A percentile compares a stretch with the other conserved stretches of the same genome.
Evolutionary conservation across 176 grass and related monocot species (phyloP).

Genomic region (Dendrocalamus sinicus): DNA sequence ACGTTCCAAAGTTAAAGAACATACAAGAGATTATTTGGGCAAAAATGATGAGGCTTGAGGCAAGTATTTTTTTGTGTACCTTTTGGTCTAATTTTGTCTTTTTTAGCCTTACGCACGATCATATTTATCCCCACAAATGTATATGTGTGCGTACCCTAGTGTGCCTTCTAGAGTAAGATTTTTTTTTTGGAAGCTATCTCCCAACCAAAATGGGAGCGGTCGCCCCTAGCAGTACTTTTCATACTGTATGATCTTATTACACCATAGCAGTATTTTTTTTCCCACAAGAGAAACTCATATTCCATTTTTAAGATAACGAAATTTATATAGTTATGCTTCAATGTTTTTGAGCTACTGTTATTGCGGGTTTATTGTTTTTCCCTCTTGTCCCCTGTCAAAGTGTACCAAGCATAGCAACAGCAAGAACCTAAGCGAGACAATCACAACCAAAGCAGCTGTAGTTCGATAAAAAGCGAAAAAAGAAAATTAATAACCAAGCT

Average conservation of each 20-base stretch:
- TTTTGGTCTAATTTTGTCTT: background rate
- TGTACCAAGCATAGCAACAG: too few species aligned
- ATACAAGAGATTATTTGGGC: background rate
- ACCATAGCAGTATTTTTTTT: background rate
- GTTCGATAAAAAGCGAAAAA: too few species aligned
- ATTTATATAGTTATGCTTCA: too few species aligned
- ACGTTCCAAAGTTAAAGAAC: background rate
- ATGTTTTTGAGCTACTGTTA: too few species aligned
- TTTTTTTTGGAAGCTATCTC: background rate
- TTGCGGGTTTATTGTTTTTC: too few species aligned
- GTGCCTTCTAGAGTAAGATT: background rate
- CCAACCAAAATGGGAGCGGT: background rate
- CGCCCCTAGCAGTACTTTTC: background rate
- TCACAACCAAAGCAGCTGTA: too few species aligned
- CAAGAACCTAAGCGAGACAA: too few species aligned
- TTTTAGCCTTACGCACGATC: background rate
- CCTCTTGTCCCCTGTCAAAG: too few species aligned
- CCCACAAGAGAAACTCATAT: too few species aligned
- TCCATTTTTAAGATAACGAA: too few species aligned
- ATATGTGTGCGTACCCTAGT: background rate
- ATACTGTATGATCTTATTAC: background rate
- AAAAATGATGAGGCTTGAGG: background rate
- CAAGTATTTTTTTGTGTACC: background rate
- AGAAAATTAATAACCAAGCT: too few species aligned
- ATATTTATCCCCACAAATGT: background rate